Base-by-base conservation (phyloP, 1,139 yeast species). In the Sugiyamaella castrensis region DNA sequence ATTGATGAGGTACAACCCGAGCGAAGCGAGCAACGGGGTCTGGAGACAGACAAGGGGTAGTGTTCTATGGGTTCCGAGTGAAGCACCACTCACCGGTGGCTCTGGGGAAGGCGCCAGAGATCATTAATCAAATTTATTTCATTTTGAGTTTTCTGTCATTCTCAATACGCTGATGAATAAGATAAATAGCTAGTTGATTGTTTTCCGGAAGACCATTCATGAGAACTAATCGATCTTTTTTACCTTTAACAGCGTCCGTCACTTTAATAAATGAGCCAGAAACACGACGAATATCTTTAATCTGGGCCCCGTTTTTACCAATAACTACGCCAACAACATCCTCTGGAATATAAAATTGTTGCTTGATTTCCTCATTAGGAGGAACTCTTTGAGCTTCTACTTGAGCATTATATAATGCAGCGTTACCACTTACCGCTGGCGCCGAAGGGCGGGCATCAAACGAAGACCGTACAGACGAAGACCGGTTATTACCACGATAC, bases 281-380 rank as follows among this genome's bases (percentile, higher is more conserved):
- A 9, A 46, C 46, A 55, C 82, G 84, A 57, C 95, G 78, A 41
- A 88, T 83, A 54, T 85, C 88, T 61, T 83, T 86, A 52, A 88
- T 84, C 60, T 83, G 86, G 61, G 82, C 80, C 26, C 96, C 96
- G 35, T 88, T 88, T 67, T 83, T 86, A 7, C 96, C 96, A 56
- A 88, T 88, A 16, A 88, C 84, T 34, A 87, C 80, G 0, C 96
- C 96, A 43, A 87, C 91, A 66, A 76, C 83, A 40, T 79, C 77
- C 61, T 85, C 84, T 34, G 95, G 91, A 40, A 88, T 88, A 57
- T 71, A 82, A 2, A 87, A 72, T 54, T 85, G 91, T 65, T 86
- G 89, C 52, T 77, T 76, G 55, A 74, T 72, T 58, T 77, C 78
- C 52, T 80, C 83, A 12, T 67, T 72, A 6, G 65, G 67, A 8